Percentiles rank a stretch among this genome's conserved stretches.
phyloP scores from a whole-genome alignment of 2,329 filamentous ascomycete genomes.

The Alternaria sp. region DNA sequence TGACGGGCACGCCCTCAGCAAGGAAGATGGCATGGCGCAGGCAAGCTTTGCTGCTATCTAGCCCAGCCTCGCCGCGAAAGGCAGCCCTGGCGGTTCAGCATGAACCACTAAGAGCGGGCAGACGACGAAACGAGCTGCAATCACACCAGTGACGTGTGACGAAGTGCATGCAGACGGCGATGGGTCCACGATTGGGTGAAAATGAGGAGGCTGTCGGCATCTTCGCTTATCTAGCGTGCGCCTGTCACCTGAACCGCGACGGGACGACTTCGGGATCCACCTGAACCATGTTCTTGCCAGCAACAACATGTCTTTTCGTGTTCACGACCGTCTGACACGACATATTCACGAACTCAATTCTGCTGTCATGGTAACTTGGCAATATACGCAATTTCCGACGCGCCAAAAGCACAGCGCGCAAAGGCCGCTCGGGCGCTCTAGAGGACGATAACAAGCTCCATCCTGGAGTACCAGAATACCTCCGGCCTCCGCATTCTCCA shows the following conservation, averaged over 20 bases:
- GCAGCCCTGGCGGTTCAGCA: constrained; percentile 19
- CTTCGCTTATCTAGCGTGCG: constrained; percentile 4
- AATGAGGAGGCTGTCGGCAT: neutral
- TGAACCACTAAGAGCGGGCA: constrained; percentile 20
- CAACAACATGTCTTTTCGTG: neutral
- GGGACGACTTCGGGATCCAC: constrained; percentile 1
- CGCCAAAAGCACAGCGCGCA: neutral
- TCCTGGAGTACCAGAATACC: neutral
- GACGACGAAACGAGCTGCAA: constrained; percentile 7
- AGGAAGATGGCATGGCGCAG: constrained; percentile 4
- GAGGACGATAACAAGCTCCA: neutral
- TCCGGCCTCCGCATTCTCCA: neutral
- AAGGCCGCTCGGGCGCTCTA: neutral
- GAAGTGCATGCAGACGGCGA: constrained; percentile 14
- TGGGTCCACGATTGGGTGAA: constrained; percentile 4
- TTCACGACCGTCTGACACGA: neutral
- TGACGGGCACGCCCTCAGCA: constrained; percentile 2
- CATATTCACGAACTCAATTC: neutral
- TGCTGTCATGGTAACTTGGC: neutral
- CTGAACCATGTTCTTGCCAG: neutral
- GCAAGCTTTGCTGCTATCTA: constrained; percentile 5
- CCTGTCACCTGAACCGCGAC: constrained; percentile 1
- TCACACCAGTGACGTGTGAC: constrained; percentile 20
- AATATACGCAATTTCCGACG: neutral
- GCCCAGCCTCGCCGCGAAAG: constrained; percentile 14